Percentiles rank a stretch among this genome's conserved stretches.
Evolutionary conservation across 2,329 filamentous ascomycete species (phyloP).

Genomic region (Colletotrichum theobromicola): DNA sequence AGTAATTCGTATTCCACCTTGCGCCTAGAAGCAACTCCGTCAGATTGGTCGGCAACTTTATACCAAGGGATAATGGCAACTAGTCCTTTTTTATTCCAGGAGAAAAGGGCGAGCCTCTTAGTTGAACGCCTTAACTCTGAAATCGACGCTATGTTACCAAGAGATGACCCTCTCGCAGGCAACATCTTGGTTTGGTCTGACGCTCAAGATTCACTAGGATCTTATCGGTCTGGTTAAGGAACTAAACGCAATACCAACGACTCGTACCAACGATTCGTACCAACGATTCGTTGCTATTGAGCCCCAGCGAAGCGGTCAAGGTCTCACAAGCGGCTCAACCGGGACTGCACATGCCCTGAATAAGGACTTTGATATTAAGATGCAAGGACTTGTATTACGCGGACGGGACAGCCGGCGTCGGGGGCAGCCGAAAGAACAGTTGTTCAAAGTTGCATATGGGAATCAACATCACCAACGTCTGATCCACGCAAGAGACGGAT

Average conservation of each 20-base stretch:
- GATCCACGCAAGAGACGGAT: constrained; percentile 12
- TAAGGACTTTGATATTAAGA: neutral
- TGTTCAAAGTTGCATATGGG: neutral
- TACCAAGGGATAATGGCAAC: neutral
- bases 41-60: neutral
- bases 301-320: neutral
- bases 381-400: neutral
- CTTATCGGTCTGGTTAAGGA: neutral
- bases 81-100: neutral
- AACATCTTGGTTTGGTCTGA: neutral
- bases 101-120: neutral
- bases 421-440: neutral
- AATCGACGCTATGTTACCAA: neutral
- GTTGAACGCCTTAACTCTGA: neutral
- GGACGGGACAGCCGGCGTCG: neutral
- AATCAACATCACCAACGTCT: neutral
- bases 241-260: neutral
- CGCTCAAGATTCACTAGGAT: neutral
- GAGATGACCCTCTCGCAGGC: neutral
- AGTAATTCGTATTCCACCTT: neutral
- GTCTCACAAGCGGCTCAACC: neutral
- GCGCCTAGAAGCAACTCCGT: neutral
- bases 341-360: neutral
- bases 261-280: too few species aligned
- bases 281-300: neutral